Percentiles rank a stretch among this genome's conserved stretches.
These are phyloP conservation scores for Teratosphaeria gauchensis DNA, from an alignment of 2,329 filamentous ascomycete genomes.

Conservation along the genomic window DNA sequence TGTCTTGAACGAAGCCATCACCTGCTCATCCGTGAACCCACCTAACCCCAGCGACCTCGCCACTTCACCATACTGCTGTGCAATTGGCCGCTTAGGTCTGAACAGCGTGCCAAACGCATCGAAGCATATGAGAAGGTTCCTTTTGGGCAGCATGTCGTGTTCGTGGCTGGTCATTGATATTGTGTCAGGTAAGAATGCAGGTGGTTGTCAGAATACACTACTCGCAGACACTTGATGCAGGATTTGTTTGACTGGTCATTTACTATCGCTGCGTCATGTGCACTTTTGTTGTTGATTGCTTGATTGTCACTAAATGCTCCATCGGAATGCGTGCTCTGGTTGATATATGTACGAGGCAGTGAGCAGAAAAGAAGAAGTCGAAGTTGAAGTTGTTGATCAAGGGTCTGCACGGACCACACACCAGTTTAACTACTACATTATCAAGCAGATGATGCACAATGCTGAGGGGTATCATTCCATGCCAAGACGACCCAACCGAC, in stretches of 20 bases:
- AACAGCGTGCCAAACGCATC: slow-evolving; percentile 60
- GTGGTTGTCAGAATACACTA: too few relatives aligned
- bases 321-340: too few relatives aligned
- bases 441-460: background rate
- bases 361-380: background rate
- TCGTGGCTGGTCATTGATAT: background rate
- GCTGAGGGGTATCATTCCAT: background rate
- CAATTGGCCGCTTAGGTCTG: slow-evolving; percentile 41
- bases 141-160: slow-evolving; percentile 9
- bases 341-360: background rate
- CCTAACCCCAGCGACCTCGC: slow-evolving; percentile 43
- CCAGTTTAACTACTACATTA: background rate
- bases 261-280: too few relatives aligned
- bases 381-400: background rate
- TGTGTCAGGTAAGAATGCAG: background rate
- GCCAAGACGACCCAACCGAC: background rate
- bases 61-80: slow-evolving; percentile 44
- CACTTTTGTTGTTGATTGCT: too few relatives aligned
- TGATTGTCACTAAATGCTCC: too few relatives aligned
- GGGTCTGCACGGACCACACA: background rate
- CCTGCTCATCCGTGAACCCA: slow-evolving; percentile 33
- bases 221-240: too few relatives aligned
- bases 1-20: slow-evolving; percentile 30
- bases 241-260: too few relatives aligned
- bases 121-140: slow-evolving; percentile 49